phyloP scores from a whole-genome alignment of 257 asterid species.

The Solanum habrochaites region DNA sequence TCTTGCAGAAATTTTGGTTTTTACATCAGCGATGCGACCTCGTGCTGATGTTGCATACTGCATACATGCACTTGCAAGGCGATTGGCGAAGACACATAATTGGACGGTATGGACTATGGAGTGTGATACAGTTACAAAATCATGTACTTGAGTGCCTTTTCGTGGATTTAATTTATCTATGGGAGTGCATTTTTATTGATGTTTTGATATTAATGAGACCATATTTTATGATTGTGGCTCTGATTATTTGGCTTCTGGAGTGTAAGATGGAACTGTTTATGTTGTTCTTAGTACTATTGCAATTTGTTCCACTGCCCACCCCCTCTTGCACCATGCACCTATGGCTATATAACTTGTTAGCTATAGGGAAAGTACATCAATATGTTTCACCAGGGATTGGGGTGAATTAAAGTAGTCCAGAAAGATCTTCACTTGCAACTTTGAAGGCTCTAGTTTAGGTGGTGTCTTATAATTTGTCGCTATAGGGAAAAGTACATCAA shows the following conservation, averaged over 20 bases:
- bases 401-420: background rate
- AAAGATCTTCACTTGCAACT: background rate
- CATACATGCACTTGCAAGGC: slow-evolving; percentile 75
- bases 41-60: slow-evolving; percentile 96
- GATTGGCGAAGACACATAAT: slow-evolving; percentile 87
- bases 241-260: background rate
- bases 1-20: slow-evolving; percentile 79
- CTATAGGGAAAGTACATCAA: background rate
- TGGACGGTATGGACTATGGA: slow-evolving; percentile 92
- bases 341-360: background rate
- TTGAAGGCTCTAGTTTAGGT: background rate
- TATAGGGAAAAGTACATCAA: background rate
- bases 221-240: background rate
- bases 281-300: background rate
- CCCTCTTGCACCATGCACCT: background rate
- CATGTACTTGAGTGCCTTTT: background rate
- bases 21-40: slow-evolving; percentile 67
- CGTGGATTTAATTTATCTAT: too few relatives aligned
- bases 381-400: background rate
- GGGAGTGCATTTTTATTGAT: background rate
- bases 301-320: background rate
- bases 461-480: slow-evolving; percentile 18
- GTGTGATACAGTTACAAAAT: background rate
- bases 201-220: background rate
- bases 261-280: background rate